Percentiles rank a stretch among this genome's conserved stretches.
These are phyloP conservation scores for Trichodelitschia bisporula DNA, from an alignment of 495 filamentous ascomycete species.

Conservation along the genomic window DNA sequence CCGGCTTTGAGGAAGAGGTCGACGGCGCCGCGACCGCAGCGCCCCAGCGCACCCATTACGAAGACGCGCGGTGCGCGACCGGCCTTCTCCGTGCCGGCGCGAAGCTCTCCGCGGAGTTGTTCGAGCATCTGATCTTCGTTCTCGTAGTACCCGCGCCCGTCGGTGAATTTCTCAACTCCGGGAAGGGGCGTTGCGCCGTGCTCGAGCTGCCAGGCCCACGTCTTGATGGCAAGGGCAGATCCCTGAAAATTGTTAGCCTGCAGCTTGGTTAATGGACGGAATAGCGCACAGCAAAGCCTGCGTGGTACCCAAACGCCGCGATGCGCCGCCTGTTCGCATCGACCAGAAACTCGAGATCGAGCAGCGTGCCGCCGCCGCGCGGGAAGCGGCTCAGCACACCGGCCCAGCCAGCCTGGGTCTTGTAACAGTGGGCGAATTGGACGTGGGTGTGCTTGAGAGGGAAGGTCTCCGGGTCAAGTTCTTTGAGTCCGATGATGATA, in stretches of 20 bases:
- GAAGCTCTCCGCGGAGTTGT: slow-evolving; percentile 44
- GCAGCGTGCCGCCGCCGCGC: slow-evolving; percentile 56
- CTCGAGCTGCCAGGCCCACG: slow-evolving; percentile 71
- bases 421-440: slow-evolving; percentile 65
- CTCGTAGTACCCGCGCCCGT: slow-evolving; percentile 26
- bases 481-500: slow-evolving; percentile 72
- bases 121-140: slow-evolving; percentile 49
- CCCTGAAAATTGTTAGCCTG: slow-evolving; percentile 43
- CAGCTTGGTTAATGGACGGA: slow-evolving; percentile 16
- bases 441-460: slow-evolving; percentile 73
- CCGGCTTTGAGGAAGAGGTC: slow-evolving; percentile 55
- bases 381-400: slow-evolving; percentile 58
- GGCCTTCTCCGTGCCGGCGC: slow-evolving; percentile 27
- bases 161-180: slow-evolving; percentile 27
- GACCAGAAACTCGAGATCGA: slow-evolving; percentile 82
- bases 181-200: slow-evolving; percentile 39
- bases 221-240: slow-evolving; percentile 15
- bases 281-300: slow-evolving; percentile 42
- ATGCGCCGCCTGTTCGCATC: slow-evolving; percentile 58
- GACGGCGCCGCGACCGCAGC: slow-evolving; percentile 70
- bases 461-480: slow-evolving; percentile 72
- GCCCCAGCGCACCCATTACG: slow-evolving; percentile 47
- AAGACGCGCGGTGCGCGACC: slow-evolving; percentile 27
- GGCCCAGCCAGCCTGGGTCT: slow-evolving; percentile 71
- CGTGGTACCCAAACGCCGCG: slow-evolving; percentile 38